A percentile compares a stretch with the other conserved stretches of the same genome.
Conservation (phyloP, 148 eudicot species). For the Fagopyrum esculentum region DNA sequence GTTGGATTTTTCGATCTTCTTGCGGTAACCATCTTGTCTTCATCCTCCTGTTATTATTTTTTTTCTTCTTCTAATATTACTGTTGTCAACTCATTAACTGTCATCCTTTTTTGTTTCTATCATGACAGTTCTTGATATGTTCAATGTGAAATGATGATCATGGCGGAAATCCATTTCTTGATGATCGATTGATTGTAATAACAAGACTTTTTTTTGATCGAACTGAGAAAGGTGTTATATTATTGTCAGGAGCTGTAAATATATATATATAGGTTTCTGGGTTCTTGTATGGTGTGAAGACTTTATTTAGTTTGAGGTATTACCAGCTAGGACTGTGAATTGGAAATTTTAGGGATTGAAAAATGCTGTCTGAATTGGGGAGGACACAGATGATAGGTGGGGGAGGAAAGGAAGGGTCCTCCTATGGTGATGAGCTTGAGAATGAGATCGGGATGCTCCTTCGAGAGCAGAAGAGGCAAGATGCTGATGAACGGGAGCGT, state of each 20-base stretch:
- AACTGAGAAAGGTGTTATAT: not conserved
- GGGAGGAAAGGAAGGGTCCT: slow-evolving; percentile 53
- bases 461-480: slow-evolving; percentile 59
- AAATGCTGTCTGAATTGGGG: slow-evolving; percentile 62
- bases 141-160: slow-evolving; percentile 3
- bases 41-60: not conserved
- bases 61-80: not conserved
- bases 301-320: not conserved
- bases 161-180: not conserved
- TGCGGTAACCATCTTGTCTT: not conserved
- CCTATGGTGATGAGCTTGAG: slow-evolving; percentile 78
- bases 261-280: not conserved
- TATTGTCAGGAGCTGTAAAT: not conserved
- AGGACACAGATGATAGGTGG: slow-evolving; percentile 47
- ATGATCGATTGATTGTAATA: not conserved
- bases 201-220: not conserved
- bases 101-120: not conserved
- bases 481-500: slow-evolving; percentile 53
- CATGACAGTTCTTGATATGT: not conserved
- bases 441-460: slow-evolving; percentile 67
- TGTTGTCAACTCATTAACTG: not conserved
- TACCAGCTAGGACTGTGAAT: not conserved
- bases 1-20: slow-evolving; percentile 6
- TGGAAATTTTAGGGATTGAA: not conserved
- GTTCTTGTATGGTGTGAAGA: not conserved